These are phyloP conservation scores for Gymnopilus dilepis DNA, from an alignment of 768 basidiomycete species.

Conservation along the genomic window DNA sequence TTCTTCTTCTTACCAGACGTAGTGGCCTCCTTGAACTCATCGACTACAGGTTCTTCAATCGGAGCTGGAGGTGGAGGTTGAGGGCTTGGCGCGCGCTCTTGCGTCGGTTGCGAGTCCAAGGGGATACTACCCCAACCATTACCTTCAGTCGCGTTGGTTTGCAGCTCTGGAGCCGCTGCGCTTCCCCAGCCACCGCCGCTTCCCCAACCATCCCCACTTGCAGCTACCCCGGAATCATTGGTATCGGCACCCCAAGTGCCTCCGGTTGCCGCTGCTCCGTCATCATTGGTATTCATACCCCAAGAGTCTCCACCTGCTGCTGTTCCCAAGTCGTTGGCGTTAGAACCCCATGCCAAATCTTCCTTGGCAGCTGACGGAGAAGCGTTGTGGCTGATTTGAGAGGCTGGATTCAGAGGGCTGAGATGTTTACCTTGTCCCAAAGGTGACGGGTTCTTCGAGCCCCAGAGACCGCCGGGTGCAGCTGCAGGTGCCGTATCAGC, in stretches of 20 bases:
- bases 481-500: constrained; percentile 13
- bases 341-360: constrained; percentile 20
- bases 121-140: not conserved
- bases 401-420: constrained; percentile 42
- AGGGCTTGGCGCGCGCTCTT: constrained; percentile 9
- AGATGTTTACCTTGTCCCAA: constrained; percentile 29
- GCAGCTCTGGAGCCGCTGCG: not conserved
- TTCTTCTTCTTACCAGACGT: constrained; percentile 31
- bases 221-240: constrained; percentile 9
- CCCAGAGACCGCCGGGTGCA: constrained; percentile 25
- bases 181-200: constrained; percentile 18
- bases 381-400: constrained; percentile 24
- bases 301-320: no score
- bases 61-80: constrained; percentile 16
- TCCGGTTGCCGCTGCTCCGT: constrained; percentile 8
- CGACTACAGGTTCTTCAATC: constrained; percentile 17
- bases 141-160: not conserved
- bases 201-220: constrained; percentile 16
- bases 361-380: constrained; percentile 15
- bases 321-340: constrained; percentile 11
- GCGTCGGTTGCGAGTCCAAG: not conserved
- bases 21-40: constrained; percentile 23
- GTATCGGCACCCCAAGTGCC: constrained; percentile 19
- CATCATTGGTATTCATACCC: constrained; percentile 15
- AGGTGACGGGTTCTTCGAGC: constrained; percentile 31